Conservation (phyloP, 768 basidiomycete species). For the Ramaria sp. region DNA sequence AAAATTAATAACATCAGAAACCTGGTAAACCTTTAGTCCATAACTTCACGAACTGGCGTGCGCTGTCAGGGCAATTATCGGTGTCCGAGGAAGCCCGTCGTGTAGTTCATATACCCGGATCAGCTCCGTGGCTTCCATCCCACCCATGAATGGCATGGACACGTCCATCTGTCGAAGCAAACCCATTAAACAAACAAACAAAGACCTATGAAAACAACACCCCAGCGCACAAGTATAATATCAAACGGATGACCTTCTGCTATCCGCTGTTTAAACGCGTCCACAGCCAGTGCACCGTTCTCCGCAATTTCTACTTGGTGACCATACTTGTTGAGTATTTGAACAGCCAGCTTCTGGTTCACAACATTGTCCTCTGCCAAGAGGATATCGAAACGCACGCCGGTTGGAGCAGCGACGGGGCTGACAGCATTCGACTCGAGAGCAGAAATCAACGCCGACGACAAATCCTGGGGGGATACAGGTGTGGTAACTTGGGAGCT, state of each 20-base stretch:
- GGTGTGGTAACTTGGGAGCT: constrained; percentile 92
- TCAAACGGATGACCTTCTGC: constrained; percentile 70
- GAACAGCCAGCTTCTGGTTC: constrained; percentile 92
- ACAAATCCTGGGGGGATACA: constrained; percentile 76
- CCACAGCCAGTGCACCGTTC: constrained; percentile 89
- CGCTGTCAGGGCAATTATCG: constrained; percentile 94
- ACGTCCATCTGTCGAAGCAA: constrained; percentile 75
- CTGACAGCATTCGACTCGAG: constrained; percentile 91
- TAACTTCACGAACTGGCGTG: constrained; percentile 70
- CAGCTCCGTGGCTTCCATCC: constrained; percentile 92
- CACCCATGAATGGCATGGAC: constrained; percentile 98
- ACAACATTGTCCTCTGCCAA: constrained; percentile 96
- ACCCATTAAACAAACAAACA: constrained; percentile 1
- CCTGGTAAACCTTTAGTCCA: background rate
- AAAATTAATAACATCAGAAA: constrained; percentile 6
- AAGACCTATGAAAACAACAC: background rate
- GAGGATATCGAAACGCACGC: constrained; percentile 83
- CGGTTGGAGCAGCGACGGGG: constrained; percentile 75
- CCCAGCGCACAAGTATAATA: constrained; percentile 69
- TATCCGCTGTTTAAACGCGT: constrained; percentile 76
- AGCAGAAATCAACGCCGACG: constrained; percentile 86
- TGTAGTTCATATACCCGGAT: constrained; percentile 79
- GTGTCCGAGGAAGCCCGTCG: constrained; percentile 58
- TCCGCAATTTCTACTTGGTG: constrained; percentile 95
- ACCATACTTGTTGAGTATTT: constrained; percentile 92